Conservation (phyloP, 2,329 filamentous ascomycete species). For the Pseudogymnoascus sp. region DNA sequence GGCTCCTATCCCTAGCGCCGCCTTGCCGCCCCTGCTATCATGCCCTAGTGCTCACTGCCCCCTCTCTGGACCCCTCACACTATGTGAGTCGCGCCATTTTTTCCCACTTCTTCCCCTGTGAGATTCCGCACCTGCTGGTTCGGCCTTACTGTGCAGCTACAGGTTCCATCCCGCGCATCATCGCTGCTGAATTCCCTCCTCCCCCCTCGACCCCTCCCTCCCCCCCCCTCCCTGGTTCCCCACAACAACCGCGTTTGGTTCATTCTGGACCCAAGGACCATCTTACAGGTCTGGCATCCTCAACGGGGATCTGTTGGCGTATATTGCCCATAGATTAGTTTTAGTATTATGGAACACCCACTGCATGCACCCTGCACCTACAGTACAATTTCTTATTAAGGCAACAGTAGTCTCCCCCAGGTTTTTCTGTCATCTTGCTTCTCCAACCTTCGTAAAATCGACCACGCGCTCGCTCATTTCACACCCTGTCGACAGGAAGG, state of each 20-base stretch:
- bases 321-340: slow-evolving; percentile 3
- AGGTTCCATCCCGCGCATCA: not conserved
- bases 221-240: not conserved
- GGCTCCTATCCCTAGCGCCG: not conserved
- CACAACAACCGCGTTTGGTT: slow-evolving; percentile 5
- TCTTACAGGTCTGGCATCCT: not conserved
- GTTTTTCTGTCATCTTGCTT: not conserved
- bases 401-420: slow-evolving; percentile 6
- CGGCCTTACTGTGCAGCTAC: slow-evolving; percentile 2
- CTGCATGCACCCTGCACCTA: not conserved
- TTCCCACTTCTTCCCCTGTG: not conserved
- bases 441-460: not conserved
- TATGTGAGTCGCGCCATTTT: not conserved
- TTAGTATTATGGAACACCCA: slow-evolving; percentile 2
- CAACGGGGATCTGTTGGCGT: not conserved
- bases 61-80: not conserved
- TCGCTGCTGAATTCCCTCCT: not conserved
- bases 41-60: not conserved
- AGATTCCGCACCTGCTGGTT: not conserved
- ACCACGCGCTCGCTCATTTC: not conserved
- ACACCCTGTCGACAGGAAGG: not conserved
- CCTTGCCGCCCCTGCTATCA: slow-evolving; percentile 3
- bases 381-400: slow-evolving; percentile 6
- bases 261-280: slow-evolving; percentile 6
- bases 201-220: not conserved